phyloP scores from a whole-genome alignment of 352 stramenopile genomes.

The Pythium plurisporium region DNA sequence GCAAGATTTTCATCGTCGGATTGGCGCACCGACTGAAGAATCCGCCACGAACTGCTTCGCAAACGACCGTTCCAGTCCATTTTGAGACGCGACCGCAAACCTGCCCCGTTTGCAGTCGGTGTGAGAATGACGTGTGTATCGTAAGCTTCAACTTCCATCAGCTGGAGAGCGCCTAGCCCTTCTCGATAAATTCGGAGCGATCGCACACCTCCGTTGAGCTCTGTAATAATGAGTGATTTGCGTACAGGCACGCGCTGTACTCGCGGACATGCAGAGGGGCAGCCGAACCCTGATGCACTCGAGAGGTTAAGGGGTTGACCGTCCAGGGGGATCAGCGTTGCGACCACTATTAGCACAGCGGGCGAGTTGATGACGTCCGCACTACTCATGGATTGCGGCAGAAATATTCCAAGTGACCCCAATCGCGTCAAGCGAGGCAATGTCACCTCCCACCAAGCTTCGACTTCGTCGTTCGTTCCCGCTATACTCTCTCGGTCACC shows the following conservation, averaged over 20 bases:
- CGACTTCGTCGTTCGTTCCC: slow-evolving; percentile 25
- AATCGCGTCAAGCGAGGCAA: slow-evolving; percentile 35
- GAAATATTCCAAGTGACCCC: slow-evolving; percentile 50
- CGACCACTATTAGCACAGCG: slow-evolving; percentile 32
- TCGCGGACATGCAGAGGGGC: slow-evolving; percentile 37
- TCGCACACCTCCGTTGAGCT: slow-evolving; percentile 39
- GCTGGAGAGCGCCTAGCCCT: slow-evolving; percentile 26
- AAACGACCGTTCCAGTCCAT: slow-evolving; percentile 38
- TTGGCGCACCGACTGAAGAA: slow-evolving; percentile 45
- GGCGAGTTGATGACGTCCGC: not conserved
- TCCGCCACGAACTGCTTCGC: slow-evolving; percentile 39
- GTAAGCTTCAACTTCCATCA: slow-evolving; percentile 56
- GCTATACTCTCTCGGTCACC: not conserved
- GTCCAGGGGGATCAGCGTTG: slow-evolving; percentile 23
- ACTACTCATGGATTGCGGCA: slow-evolving; percentile 29
- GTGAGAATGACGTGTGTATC: slow-evolving; percentile 41
- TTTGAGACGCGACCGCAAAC: slow-evolving; percentile 44
- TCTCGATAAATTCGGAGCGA: slow-evolving; percentile 53
- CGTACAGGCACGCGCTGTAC: slow-evolving; percentile 26
- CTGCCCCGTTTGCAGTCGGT: slow-evolving; percentile 33
- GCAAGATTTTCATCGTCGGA: slow-evolving; percentile 66
- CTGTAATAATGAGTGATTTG: slow-evolving; percentile 40
- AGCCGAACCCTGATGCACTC: slow-evolving; percentile 22
- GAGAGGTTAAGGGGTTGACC: not conserved
- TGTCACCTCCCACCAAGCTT: slow-evolving; percentile 58